These are phyloP conservation scores for Madurella mycetomatis DNA, from an alignment of 2,329 filamentous ascomycete species.

Conservation along the genomic window DNA sequence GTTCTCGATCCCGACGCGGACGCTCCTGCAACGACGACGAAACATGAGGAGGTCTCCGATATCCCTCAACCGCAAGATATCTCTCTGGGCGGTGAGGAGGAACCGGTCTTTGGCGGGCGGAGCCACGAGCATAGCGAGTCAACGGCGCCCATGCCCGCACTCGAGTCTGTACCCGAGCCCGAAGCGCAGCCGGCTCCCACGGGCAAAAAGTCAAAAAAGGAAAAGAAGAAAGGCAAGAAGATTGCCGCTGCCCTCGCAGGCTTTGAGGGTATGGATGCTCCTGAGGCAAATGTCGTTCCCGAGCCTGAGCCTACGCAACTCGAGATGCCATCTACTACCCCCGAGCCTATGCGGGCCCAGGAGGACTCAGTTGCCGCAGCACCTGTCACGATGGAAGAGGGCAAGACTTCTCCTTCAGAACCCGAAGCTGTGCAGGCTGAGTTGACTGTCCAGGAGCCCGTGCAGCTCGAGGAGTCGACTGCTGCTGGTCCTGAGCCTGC, in stretches of 20 bases:
- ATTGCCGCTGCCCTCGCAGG: neutral
- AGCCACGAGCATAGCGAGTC: conserved; percentile 2
- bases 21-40: neutral
- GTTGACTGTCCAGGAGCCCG: neutral
- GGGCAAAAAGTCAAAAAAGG: conserved; percentile 14
- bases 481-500: neutral
- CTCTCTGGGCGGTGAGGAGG: conserved; percentile 7
- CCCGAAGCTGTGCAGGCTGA: neutral
- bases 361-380: neutral
- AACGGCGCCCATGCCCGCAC: neutral
- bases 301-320: neutral
- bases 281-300: neutral
- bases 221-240: conserved; percentile 21
- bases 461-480: neutral
- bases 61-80: conserved; percentile 2
- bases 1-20: neutral
- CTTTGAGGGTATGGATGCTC: neutral
- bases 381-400: neutral
- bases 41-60: neutral
- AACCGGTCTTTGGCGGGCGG: conserved; percentile 4
- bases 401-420: neutral
- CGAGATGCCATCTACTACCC: neutral
- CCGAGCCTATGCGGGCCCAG: neutral
- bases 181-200: neutral
- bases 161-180: neutral